Evolutionary conservation across 345 rosid species (phyloP), one percentile per base, ranked within the genome.

Genomic region (Dipteronia dyeriana): DNA sequence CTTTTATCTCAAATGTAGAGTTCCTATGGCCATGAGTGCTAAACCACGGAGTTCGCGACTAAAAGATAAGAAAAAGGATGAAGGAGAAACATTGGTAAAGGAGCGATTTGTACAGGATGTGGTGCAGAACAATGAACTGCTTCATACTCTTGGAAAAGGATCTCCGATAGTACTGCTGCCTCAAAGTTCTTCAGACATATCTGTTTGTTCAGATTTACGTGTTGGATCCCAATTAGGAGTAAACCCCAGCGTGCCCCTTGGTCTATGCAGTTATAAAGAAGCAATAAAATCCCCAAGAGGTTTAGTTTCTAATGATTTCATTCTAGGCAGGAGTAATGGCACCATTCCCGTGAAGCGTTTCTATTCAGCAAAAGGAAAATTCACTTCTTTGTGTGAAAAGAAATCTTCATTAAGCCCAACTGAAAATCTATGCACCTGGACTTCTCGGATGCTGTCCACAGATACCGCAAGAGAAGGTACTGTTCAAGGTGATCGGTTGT

Each of bases 31-130:
- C 81, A 80, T 81, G 76, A 70, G 70, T 74, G 31, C 86, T 61
- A 95, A 91, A 77, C 99, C 98, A 34, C 90, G 97, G 79, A 96
- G 98, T 86, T 94, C 99, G 61, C 88, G 98, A 81, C 83, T 94
- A 83, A 92, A 94, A 82, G 93, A 94, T 74, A 96, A 91, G 93
- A 89, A 84, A 76, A 92, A 86, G 84, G 91, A 92, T 71, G 98
- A 94, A 88, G 97, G 93, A 57, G 98, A 96, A 81, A 88, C 78
- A 25, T 84, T 94, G 84, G 87, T 91, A 80, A 96, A 94, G 87
- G 93, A 91, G 71, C 84, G 84, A 60, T 96, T 96, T 84, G 94
- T 90, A 74, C 83, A 86, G 82, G 87, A 90, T 82, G 82, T 91
- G 23, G 85, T 81, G 26, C 94, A 83, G 74, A 92, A 91, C 81